These are phyloP conservation scores for Neodidymelliopsis sp. DNA, from an alignment of 2,329 filamentous ascomycete genomes.

Conservation along the genomic window DNA sequence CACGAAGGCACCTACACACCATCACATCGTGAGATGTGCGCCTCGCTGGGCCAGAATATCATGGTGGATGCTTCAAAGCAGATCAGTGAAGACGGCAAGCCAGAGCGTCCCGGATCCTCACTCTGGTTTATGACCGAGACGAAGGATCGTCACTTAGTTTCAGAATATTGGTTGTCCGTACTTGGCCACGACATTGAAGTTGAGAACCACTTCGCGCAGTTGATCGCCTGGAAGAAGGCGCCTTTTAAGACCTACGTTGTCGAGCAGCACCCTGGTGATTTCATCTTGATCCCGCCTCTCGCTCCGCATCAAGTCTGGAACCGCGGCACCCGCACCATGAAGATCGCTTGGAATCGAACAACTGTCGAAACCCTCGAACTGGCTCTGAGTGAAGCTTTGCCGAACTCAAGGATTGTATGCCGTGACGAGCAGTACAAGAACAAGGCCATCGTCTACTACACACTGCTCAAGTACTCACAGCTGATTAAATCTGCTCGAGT, in stretches of 20 bases:
- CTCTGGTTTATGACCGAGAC: slow-evolving; percentile 99
- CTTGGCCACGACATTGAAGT: slow-evolving; percentile 96
- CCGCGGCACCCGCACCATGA: slow-evolving; percentile 92
- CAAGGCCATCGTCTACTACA: slow-evolving; percentile 92
- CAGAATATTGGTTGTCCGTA: slow-evolving; percentile 92
- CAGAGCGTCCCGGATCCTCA: slow-evolving; percentile 80
- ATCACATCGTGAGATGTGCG: slow-evolving; percentile 96
- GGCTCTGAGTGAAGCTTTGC: slow-evolving; percentile 85
- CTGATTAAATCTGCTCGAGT: slow-evolving; percentile 66
- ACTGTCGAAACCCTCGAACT: slow-evolving; percentile 89
- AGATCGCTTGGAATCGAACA: slow-evolving; percentile 96
- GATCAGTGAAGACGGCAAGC: slow-evolving; percentile 71
- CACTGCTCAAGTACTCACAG: slow-evolving; percentile 77
- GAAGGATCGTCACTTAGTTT: slow-evolving; percentile 87
- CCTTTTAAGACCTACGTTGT: slow-evolving; percentile 93
- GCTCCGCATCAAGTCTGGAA: slow-evolving; percentile 99
- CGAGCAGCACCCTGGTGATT: slow-evolving; percentile 88
- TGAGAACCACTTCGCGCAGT: slow-evolving; percentile 94
- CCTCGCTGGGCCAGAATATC: slow-evolving; percentile 93
- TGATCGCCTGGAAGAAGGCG: slow-evolving; percentile 94
- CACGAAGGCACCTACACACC: slow-evolving; percentile 98
- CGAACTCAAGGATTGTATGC: slow-evolving; percentile 88
- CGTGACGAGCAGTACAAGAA: slow-evolving; percentile 99
- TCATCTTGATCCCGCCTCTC: slow-evolving; percentile 90
- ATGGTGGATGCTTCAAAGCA: slow-evolving; percentile 88